These are phyloP conservation scores for Gynandropsis gynandra DNA, from an alignment of 345 rosid genomes.

Conservation along the genomic window DNA sequence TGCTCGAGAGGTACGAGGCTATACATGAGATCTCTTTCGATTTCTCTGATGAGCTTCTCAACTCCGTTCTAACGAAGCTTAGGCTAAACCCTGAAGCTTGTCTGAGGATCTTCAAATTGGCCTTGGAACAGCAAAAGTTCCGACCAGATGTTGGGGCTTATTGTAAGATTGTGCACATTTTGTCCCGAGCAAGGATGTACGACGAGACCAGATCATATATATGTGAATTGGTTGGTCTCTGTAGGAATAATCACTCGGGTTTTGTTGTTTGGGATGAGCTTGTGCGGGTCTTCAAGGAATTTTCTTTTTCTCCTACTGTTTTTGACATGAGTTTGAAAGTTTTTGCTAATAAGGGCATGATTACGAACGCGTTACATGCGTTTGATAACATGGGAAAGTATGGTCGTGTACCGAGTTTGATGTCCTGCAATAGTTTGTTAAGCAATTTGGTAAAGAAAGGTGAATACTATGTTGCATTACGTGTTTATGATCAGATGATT, in stretches of 20 bases:
- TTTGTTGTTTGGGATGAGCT: conserved; percentile 58
- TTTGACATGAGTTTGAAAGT: conserved; percentile 77
- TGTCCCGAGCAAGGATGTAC: conserved; percentile 69
- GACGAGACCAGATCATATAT: conserved; percentile 48
- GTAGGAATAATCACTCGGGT: conserved; percentile 36
- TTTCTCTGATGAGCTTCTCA: conserved; percentile 64
- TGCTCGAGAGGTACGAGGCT: conserved; percentile 55
- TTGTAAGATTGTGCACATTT: conserved; percentile 66
- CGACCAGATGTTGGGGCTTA: conserved; percentile 55
- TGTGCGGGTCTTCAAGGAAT: conserved; percentile 41
- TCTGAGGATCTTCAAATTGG: conserved; percentile 52
- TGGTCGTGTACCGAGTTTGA: conserved; percentile 54
- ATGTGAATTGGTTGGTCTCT: conserved; percentile 39
- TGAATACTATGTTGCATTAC: conserved; percentile 41
- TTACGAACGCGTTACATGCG: conserved; percentile 64
- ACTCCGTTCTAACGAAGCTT: conserved; percentile 49
- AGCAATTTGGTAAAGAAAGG: conserved; percentile 57
- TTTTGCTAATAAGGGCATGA: conserved; percentile 55
- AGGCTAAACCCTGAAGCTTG: conserved; percentile 58
- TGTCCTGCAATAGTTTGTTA: conserved; percentile 67
- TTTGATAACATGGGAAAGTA: conserved; percentile 72
- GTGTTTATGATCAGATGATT: conserved; percentile 62
- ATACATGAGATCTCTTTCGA: conserved; percentile 43
- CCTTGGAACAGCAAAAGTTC: conserved; percentile 50
- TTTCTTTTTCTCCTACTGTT: conserved; percentile 52